A percentile compares a stretch with the other conserved stretches of the same genome.
These are phyloP conservation scores for Xylaria longipes DNA, from an alignment of 495 filamentous ascomycete genomes.

Conservation along the genomic window DNA sequence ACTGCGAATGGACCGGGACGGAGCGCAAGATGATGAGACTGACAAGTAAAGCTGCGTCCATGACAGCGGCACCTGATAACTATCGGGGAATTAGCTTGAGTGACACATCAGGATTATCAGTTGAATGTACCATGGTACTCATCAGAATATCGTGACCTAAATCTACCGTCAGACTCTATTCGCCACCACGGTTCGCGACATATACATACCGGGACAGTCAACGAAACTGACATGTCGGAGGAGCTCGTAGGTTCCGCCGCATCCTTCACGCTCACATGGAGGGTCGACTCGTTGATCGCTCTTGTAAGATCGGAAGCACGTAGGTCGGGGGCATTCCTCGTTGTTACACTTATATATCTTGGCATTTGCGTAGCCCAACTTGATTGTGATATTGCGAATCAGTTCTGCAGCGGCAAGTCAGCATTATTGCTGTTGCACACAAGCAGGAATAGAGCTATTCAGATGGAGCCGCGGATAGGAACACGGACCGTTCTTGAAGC, in stretches of 20 bases:
- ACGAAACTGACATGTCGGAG: constrained; percentile 92
- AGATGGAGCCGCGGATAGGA: background rate
- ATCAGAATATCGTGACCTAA: constrained; percentile 97
- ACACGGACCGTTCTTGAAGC: constrained; percentile 85
- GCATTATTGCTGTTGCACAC: background rate
- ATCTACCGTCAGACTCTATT: constrained; percentile 1
- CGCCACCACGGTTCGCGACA: background rate
- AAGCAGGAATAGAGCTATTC: too few species aligned
- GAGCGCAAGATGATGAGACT: constrained; percentile 42
- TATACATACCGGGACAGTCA: constrained; percentile 76
- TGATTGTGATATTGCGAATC: constrained; percentile 99
- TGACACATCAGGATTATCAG: background rate
- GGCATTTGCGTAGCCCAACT: constrained; percentile 98
- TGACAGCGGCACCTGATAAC: constrained; percentile 97
- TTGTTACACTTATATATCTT: constrained; percentile 99
- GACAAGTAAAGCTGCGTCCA: constrained; percentile 95
- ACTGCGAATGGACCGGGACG: background rate
- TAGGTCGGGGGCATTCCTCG: constrained; percentile 84
- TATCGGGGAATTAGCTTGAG: constrained; percentile 6
- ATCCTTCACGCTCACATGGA: constrained; percentile 92
- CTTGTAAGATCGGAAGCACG: constrained; percentile 96
- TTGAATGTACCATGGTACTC: constrained; percentile 79
- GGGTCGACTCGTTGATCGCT: constrained; percentile 98
- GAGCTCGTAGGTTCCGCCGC: constrained; percentile 80
- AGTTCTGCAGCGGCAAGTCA: constrained; percentile 55